phyloP scores from a whole-genome alignment of 176 grass and related monocot genomes.

The Microstegium vimineum region DNA sequence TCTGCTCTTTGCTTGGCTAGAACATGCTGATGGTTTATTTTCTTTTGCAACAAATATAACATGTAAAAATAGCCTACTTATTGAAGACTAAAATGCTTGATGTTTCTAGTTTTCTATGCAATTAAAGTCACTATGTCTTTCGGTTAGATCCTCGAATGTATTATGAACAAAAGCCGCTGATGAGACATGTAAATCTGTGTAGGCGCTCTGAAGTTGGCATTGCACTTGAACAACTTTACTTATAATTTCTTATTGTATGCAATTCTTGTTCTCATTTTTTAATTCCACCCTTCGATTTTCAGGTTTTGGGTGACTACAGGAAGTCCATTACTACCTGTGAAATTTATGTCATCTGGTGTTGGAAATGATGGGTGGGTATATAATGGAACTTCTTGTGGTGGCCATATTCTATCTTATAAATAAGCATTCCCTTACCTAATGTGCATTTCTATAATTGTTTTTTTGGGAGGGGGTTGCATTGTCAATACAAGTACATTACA shows the following conservation, averaged over 20 bases:
- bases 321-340: slow-evolving; percentile 64
- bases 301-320: slow-evolving; percentile 77
- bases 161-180: background rate
- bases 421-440: background rate
- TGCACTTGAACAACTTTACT: background rate
- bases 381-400: background rate
- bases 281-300: slow-evolving; percentile 28
- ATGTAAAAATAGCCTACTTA: background rate
- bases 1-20: background rate
- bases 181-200: background rate
- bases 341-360: slow-evolving; percentile 71
- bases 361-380: slow-evolving; percentile 68
- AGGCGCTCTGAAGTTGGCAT: background rate
- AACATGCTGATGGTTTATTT: background rate
- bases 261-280: slow-evolving; percentile 3
- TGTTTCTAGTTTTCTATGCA: background rate
- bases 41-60: background rate
- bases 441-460: background rate
- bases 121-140: background rate
- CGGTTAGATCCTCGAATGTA: background rate
- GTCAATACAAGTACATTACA: background rate
- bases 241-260: background rate
- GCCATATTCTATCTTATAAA: background rate
- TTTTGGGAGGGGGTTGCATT: background rate
- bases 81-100: background rate